Percentiles rank a stretch among this genome's conserved stretches.
Conservation (phyloP, 164 flowering plant genomes). For the Cinnamomum chago region DNA sequence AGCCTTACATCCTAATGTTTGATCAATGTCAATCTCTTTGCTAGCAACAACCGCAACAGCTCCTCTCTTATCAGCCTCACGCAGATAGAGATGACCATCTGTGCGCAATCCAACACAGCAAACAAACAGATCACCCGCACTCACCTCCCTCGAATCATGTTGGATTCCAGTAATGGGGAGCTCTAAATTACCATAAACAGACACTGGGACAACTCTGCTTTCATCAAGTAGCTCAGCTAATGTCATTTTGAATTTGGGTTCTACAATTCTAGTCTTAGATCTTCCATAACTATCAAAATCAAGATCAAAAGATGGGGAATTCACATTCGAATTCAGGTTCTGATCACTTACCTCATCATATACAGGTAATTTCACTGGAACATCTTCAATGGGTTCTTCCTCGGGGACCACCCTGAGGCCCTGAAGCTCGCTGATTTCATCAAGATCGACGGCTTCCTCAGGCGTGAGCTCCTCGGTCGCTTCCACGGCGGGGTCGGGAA, state of each 20-base stretch:
- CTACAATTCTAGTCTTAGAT: constrained; percentile 60
- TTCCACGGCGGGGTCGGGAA: constrained; percentile 10
- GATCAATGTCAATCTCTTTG: constrained; percentile 83
- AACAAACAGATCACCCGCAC: constrained; percentile 81
- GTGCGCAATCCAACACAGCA: constrained; percentile 77
- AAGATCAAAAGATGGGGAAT: constrained; percentile 49
- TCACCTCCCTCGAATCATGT: constrained; percentile 84
- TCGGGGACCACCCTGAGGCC: constrained; percentile 46
- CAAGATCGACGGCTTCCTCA: constrained; percentile 80
- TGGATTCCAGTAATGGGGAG: constrained; percentile 82
- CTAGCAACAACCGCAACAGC: constrained; percentile 96
- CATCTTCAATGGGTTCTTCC: constrained; percentile 20
- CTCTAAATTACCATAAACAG: constrained; percentile 79
- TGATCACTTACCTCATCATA: constrained; percentile 26
- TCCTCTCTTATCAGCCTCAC: constrained; percentile 96
- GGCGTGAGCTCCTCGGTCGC: constrained; percentile 57
- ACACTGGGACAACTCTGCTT: constrained; percentile 80
- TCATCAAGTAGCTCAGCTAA: constrained; percentile 95
- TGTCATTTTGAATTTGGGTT: constrained; percentile 79
- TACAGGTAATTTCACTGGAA: constrained; percentile 13
- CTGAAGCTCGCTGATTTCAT: constrained; percentile 65
- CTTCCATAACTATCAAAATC: constrained; percentile 68
- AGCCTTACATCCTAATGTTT: constrained; percentile 84
- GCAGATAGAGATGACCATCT: constrained; percentile 80
- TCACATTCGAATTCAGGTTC: not conserved